Base-by-base conservation (phyloP, 108 stramenopile species). In the Cylindrotheca fusiformis region DNA sequence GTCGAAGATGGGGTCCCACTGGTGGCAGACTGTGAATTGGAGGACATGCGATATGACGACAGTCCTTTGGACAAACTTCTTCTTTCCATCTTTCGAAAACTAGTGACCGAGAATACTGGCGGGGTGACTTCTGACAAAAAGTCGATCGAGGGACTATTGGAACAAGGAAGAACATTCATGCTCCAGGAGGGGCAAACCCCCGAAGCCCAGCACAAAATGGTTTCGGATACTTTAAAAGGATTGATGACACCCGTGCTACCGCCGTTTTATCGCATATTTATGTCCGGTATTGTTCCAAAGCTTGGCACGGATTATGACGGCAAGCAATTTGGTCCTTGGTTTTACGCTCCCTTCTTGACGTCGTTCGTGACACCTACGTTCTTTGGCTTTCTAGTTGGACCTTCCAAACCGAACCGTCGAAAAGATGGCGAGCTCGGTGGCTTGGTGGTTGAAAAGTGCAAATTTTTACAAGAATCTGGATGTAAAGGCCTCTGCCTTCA, bases 401-500 rank as follows among this genome's bases (percentile, higher is more conserved):
- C 94, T 14, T 82, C 83, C 14, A 49, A 74, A 33, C 81, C 86
- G 17, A 95, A 90, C 76, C 85, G 85, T 33, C 81, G 94, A 0
- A 78, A 62, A 23, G 94, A 95, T 72, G 94, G 94, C 41, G 51
- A 77, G 68, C 75, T 70, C 25, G 94, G 94, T 26, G 94, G 94
- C 27, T 70, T 95, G 48, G 73, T 95, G 17, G 94, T 95, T 10
- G 94, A 95, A 75, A 95, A 95, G 52, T 95, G 94, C 76, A 91
- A 92, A 76, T 95, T 95, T 60, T 56, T 95, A 0, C 91, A 95
- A 69, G 88, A 92, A 61, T 77, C 75, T 63, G 84, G 84, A 31
- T 95, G 94, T 60, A 95, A 95, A 65, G 94, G 94, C 20, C 63
- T 95, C 26, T 95, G 94, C 62, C 72, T 95, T 45, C 86, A 95